Evolutionary conservation across 2,329 filamentous ascomycete genomes (phyloP), one percentile per base, ranked within the genome.

Genomic region (Fusarium sublunatum): DNA sequence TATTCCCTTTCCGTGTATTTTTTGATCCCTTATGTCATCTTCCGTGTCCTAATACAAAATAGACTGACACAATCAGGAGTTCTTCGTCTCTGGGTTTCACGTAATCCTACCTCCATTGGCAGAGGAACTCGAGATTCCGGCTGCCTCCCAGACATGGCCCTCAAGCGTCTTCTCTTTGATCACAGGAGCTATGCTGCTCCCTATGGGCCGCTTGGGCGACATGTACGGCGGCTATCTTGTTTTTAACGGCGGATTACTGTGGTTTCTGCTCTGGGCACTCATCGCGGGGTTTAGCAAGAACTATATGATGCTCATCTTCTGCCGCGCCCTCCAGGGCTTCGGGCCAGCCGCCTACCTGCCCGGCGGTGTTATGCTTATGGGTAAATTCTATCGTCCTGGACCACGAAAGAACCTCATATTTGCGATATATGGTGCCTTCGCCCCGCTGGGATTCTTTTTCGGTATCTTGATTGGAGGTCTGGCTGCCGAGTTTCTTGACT

Each of bases 311-410:
- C 80, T 93, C 60, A 89, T 92, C 65, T 79, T 90, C 51, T 91
- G 88, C 71, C 88, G 91, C 48, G 90, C 90, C 8, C 77, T 93
- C 39, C 90, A 92, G 74, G 91, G 91, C 0, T 76, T 94, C 9
- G 91, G 90, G 1, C 83, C 89, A 2, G 89, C 90, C 1, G 89
- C 90, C 0, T 91, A 91, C 59, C 75, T 93, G 10, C 90, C 90
- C 0, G 86, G 88, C 1, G 86, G 88, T 2, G 83, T 93, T 53
- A 89, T 89, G 83, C 79, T 92, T 7, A 77, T 92, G 7, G 88
- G 88, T 3, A 88, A 83, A 58, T 84, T 81, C 4, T 92, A 92
- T 71, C 83, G 88, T 1, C 89, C 89, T 0, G 89, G 89, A 0
- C 88, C 88, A 1, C 79, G 89, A 7, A 92, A 92, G 76, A 92